Evolutionary conservation across 2,329 filamentous ascomycete genomes (phyloP), one percentile per base, ranked within the genome.

Genomic region (Aspergillus transmontanensis): DNA sequence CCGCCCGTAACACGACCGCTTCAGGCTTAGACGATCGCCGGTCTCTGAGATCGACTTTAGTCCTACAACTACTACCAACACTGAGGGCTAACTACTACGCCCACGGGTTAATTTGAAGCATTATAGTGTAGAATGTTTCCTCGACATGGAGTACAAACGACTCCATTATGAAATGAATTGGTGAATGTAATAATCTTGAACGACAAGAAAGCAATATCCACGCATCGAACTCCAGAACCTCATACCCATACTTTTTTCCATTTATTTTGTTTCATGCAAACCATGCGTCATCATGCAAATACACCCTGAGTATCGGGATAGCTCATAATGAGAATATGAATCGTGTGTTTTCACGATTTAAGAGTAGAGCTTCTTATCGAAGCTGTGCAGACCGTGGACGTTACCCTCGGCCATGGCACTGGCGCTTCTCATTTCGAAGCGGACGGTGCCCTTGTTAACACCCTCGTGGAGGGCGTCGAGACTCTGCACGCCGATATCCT

Each of bases 361-460:
- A 73, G 93, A 93, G 82, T 96, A 99, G 71, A 99, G 90, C 87
- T 98, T 99, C 91, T 99, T 99, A 86, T 98, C 95, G 79, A 96
- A 98, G 78, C 92, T 94, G 84, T 98, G 93, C 86, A 99, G 93
- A 64, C 88, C 88, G 83, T 98, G 96, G 66, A 99, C 94, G 77
- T 94, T 95, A 68, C 95, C 95, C 85, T 99, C 95, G 64, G 96
- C 86, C 86, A 97, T 93, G 57, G 95, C 95, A 80, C 93, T 97
- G 64, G 93, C 91, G 65, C 93, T 98, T 73, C 95, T 87, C 75
- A 98, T 86, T 85, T 99, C 95, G 77, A 99, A 99, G 74, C 95
- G 89, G 60, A 97, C 89, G 57, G 83, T 87, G 65, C 94, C 93
- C 36, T 87, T 84, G 69, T 84, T 81, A 32, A 97, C 94, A 69